Conservation (phyloP, 257 asterid species). For the Solanum ossicruentum region DNA sequence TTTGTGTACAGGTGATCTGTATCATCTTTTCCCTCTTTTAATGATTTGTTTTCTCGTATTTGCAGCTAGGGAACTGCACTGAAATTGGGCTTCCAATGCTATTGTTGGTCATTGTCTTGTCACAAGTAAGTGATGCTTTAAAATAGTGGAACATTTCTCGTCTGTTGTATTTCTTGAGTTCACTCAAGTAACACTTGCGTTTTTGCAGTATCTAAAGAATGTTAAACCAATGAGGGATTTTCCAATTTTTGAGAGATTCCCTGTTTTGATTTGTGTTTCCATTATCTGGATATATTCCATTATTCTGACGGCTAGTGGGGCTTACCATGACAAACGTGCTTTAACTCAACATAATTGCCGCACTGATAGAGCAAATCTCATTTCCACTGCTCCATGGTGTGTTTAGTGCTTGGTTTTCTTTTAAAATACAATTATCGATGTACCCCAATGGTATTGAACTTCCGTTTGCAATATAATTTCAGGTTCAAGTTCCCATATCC, state of each 20-base stretch:
- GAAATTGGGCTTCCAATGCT: conserved; percentile 95
- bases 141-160: background rate
- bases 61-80: conserved; percentile 89
- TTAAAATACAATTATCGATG: background rate
- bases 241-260: conserved; percentile 89
- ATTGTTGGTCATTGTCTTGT: conserved; percentile 60
- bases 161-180: background rate
- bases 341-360: conserved; percentile 72
- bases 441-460: background rate
- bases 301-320: conserved; percentile 85
- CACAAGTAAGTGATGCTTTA: conserved; percentile 55
- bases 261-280: conserved; percentile 61
- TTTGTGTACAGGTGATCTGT: background rate
- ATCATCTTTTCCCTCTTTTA: background rate
- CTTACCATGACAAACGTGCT: conserved; percentile 47
- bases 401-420: background rate
- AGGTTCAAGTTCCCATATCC: conserved; percentile 98
- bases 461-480: conserved; percentile 1
- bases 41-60: background rate
- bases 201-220: conserved; percentile 87
- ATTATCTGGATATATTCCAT: conserved; percentile 77
- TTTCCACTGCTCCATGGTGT: conserved; percentile 92
- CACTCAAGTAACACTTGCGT: conserved; percentile 5
- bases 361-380: conserved; percentile 72
- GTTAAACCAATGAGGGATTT: conserved; percentile 74